Conservation (phyloP, 495 filamentous ascomycete species). For the Collariella sp. region DNA sequence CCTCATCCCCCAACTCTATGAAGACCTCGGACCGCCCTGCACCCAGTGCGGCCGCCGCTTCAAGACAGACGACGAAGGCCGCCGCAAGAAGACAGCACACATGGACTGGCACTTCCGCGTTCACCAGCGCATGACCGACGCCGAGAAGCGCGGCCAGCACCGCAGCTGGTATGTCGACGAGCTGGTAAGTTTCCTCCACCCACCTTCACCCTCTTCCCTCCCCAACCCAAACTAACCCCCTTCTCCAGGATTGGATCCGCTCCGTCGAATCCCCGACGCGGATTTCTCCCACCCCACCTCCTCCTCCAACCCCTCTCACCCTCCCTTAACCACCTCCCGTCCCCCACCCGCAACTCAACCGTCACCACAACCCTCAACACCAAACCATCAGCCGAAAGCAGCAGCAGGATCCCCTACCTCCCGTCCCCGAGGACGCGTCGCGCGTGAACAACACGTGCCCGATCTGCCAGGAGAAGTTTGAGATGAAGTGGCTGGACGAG, state of each 20-base stretch:
- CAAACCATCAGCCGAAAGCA: not conserved
- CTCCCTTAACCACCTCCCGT: not conserved
- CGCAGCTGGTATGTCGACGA: slow-evolving; percentile 92
- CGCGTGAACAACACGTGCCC: slow-evolving; percentile 68
- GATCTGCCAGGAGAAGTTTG: slow-evolving; percentile 92
- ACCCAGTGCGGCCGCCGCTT: slow-evolving; percentile 88
- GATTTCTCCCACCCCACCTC: slow-evolving; percentile 31
- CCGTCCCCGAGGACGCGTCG: slow-evolving; percentile 60
- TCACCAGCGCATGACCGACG: slow-evolving; percentile 79
- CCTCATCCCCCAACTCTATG: slow-evolving; percentile 65
- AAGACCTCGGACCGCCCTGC: slow-evolving; percentile 72
- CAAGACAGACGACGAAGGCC: slow-evolving; percentile 63
- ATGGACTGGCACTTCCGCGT: slow-evolving; percentile 97
- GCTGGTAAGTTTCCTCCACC: slow-evolving; percentile 49
- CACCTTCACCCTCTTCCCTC: not conserved
- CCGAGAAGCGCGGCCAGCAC: slow-evolving; percentile 70
- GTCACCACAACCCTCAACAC: not conserved
- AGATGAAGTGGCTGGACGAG: slow-evolving; percentile 80
- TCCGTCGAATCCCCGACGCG: slow-evolving; percentile 65
- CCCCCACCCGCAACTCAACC: not conserved
- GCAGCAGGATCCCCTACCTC: slow-evolving; percentile 63
- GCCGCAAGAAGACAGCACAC: slow-evolving; percentile 79
- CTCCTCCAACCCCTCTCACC: slow-evolving; percentile 1
- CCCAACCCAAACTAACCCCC: slow-evolving; percentile 9
- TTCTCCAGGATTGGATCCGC: slow-evolving; percentile 69